A percentile compares a stretch with the other conserved stretches of the same genome.
Evolutionary conservation across 1,284 basidiomycete genomes (phyloP).

Genomic region (Phellopilus nigrolimitatus): DNA sequence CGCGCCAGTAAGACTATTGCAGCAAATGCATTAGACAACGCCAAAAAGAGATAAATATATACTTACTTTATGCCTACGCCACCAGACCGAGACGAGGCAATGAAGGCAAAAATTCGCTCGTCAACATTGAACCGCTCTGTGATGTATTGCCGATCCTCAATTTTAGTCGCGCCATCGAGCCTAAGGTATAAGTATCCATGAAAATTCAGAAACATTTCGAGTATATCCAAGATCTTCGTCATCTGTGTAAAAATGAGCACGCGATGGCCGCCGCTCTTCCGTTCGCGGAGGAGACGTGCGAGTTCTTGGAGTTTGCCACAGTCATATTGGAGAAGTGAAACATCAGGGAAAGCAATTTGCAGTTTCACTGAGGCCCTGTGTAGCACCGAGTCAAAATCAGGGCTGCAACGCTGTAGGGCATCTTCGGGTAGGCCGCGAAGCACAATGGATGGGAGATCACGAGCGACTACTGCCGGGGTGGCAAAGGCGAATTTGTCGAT

Average conservation of each 20-base stretch:
- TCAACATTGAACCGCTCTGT: constrained; percentile 98
- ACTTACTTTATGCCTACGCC: constrained; percentile 94
- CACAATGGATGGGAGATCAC: constrained; percentile 64
- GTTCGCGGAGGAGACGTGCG: constrained; percentile 72
- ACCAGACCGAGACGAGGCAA: constrained; percentile 89
- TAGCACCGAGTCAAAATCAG: constrained; percentile 61
- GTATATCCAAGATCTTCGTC: constrained; percentile 91
- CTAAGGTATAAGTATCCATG: constrained; percentile 93
- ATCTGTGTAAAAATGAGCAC: constrained; percentile 97
- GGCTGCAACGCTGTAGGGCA: constrained; percentile 29
- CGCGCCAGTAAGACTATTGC: constrained; percentile 84
- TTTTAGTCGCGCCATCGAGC: constrained; percentile 91
- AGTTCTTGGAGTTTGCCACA: constrained; percentile 94
- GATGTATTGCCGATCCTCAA: constrained; percentile 92
- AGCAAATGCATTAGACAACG: constrained; percentile 13
- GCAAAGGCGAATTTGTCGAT: constrained; percentile 81
- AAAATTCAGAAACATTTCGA: constrained; percentile 90
- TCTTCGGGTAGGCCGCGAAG: constrained; percentile 38
- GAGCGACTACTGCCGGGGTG: constrained; percentile 77
- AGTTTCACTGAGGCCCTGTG: constrained; percentile 78
- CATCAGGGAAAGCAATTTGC: constrained; percentile 92
- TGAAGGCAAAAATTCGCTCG: constrained; percentile 87
- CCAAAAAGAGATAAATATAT: constrained; percentile 8
- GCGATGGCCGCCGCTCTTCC: constrained; percentile 84
- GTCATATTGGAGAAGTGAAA: constrained; percentile 89